Evolutionary conservation across 768 basidiomycete genomes (phyloP).

Genomic region (Macrolepiota dolichaula): DNA sequence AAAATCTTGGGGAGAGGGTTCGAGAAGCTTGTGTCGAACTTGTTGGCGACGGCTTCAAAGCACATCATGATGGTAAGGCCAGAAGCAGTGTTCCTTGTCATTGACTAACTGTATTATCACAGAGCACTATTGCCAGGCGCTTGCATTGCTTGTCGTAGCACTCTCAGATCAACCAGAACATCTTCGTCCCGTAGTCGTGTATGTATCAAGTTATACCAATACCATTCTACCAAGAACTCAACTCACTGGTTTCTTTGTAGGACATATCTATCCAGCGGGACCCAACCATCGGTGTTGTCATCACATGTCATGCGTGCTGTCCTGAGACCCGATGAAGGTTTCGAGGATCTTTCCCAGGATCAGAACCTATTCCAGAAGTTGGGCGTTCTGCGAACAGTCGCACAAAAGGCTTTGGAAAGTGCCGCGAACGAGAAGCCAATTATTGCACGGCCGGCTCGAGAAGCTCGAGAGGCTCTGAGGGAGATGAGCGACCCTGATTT

Average conservation of each 20-base stretch:
- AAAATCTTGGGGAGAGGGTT: slow-evolving; percentile 76
- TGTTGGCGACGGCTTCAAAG: slow-evolving; percentile 75
- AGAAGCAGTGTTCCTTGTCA: not conserved
- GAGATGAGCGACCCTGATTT: slow-evolving; percentile 40
- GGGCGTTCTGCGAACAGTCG: slow-evolving; percentile 55
- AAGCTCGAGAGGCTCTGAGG: slow-evolving; percentile 72
- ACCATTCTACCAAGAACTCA: slow-evolving; percentile 3
- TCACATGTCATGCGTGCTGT: slow-evolving; percentile 60
- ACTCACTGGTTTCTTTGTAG: slow-evolving; percentile 29
- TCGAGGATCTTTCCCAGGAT: slow-evolving; percentile 24
- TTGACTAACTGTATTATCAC: slow-evolving; percentile 2
- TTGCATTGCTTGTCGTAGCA: slow-evolving; percentile 60
- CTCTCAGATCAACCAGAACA: slow-evolving; percentile 61
- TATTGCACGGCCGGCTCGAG: slow-evolving; percentile 77
- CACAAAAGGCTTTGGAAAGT: slow-evolving; percentile 72
- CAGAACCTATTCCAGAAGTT: slow-evolving; percentile 67
- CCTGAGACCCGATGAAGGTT: slow-evolving; percentile 47
- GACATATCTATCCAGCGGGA: slow-evolving; percentile 61
- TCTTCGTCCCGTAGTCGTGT: slow-evolving; percentile 68
- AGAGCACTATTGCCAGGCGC: slow-evolving; percentile 72
- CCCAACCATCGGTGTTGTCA: slow-evolving; percentile 60
- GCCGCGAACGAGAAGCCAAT: slow-evolving; percentile 65
- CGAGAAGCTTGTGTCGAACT: slow-evolving; percentile 73
- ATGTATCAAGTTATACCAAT: slow-evolving; percentile 23
- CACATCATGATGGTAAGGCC: slow-evolving; percentile 58